These are phyloP conservation scores for Solanum bukasovii DNA, from an alignment of 257 asterid species.

Conservation along the genomic window DNA sequence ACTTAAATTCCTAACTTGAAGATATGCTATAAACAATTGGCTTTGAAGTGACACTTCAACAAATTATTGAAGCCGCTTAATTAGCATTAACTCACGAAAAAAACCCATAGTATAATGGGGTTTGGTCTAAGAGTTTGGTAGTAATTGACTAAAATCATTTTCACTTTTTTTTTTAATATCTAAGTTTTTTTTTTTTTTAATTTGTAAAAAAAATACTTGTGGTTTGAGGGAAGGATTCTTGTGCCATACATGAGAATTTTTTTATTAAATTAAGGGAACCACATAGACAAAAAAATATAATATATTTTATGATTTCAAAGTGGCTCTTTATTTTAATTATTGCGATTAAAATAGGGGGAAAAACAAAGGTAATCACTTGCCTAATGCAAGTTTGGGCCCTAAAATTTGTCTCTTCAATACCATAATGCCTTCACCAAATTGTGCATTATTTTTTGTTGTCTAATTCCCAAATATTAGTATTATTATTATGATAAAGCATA, in stretches of 20 bases:
- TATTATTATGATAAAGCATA: background rate
- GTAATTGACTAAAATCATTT: background rate
- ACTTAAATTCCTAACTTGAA: background rate
- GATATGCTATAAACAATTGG: background rate
- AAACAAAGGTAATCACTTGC: background rate
- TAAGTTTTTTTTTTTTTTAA: background rate
- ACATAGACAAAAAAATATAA: background rate
- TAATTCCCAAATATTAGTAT: background rate
- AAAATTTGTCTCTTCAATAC: background rate
- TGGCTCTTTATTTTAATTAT: background rate
- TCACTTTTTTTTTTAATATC: background rate
- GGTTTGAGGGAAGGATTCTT: background rate
- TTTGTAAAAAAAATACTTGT: background rate
- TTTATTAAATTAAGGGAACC: background rate
- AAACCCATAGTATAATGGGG: background rate
- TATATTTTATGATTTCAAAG: background rate
- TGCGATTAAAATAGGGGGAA: background rate
- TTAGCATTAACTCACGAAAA: background rate
- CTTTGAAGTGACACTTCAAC: conserved; percentile 1
- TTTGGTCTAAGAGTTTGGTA: conserved; percentile 2
- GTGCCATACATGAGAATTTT: background rate
- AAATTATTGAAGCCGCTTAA: background rate
- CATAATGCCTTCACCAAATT: background rate
- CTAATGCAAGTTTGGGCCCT: background rate
- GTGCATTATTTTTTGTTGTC: background rate